Evolutionary conservation across 1,139 yeast genomes (phyloP), one percentile per base, ranked within the genome.

Genomic region (Kodamaea alishanica): DNA sequence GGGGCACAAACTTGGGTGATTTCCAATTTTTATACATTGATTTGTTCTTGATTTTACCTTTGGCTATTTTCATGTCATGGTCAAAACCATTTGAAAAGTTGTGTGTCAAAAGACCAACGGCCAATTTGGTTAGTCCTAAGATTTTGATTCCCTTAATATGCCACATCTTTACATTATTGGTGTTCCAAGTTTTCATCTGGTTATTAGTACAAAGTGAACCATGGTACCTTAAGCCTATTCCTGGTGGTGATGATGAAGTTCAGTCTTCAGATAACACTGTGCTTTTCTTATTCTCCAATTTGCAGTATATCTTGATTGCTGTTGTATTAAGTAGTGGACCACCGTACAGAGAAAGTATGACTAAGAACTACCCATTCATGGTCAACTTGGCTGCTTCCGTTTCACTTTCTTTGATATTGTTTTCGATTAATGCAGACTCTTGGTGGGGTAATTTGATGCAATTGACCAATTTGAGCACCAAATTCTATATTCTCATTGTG

Each of bases 31-130:
- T 92, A 49, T 89, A 90, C 77, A 92, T 92, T 61, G 99, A 92
- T 63, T 63, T 92, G 59, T 79, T 86, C 47, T 69, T 92, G 57
- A 94, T 92, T 51, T 75, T 92, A 41, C 99, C 99, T 5, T 77
- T 92, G 54, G 98, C 98, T 0, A 81, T 92, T 7, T 89, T 89
- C 63, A 84, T 94, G 98, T 90, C 97, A 6, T 90, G 98, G 97
- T 81, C 97, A 1, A 79, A 82, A 53, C 95, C 99, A 0, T 83
- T 69, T 54, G 68, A 72, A 2, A 61, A 55, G 25, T 65, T 92
- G 24, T 77, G 78, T 9, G 62, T 68, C 28, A 90, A 89, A 56
- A 74, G 96, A 39, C 98, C 99, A 2, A 86, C 95, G 1, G 97
- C 98, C 1, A 92, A 92, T 58, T 69, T 92, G 44, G 95, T 92